These are phyloP conservation scores for Mycena kentingensis DNA, from an alignment of 768 basidiomycete genomes.

Conservation along the genomic window DNA sequence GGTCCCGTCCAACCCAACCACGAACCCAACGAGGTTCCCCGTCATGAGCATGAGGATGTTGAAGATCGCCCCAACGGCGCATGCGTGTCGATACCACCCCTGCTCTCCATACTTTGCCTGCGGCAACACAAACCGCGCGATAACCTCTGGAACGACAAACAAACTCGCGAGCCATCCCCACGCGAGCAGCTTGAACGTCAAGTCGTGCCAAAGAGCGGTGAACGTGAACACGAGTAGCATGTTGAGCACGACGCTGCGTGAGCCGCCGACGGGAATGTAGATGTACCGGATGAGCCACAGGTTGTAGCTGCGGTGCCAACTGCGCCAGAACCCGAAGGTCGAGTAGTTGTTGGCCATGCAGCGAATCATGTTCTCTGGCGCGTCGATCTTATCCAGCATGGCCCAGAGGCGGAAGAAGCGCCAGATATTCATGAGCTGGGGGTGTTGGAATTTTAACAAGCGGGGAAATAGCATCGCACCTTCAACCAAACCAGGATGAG, in stretches of 20 bases:
- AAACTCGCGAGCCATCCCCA: conserved; percentile 97
- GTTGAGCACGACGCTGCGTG: conserved; percentile 53
- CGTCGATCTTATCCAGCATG: conserved; percentile 82
- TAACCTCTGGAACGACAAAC: conserved; percentile 86
- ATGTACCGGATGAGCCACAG: conserved; percentile 96
- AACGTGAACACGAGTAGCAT: conserved; percentile 88
- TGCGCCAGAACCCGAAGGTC: conserved; percentile 88
- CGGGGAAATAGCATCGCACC: conserved; percentile 45
- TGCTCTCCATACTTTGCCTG: conserved; percentile 60
- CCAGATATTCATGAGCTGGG: conserved; percentile 89
- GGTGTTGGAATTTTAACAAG: background rate
- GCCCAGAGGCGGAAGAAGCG: conserved; percentile 97
- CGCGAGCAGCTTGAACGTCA: conserved; percentile 81
- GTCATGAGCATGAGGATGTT: conserved; percentile 89
- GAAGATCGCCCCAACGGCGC: conserved; percentile 77
- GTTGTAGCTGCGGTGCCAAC: conserved; percentile 97
- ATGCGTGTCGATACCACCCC: conserved; percentile 85
- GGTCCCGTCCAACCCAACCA: conserved; percentile 82
- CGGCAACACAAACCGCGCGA: conserved; percentile 62
- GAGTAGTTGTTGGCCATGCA: conserved; percentile 99
- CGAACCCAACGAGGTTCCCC: conserved; percentile 95
- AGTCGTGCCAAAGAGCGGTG: conserved; percentile 96
- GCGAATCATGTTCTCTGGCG: conserved; percentile 98
- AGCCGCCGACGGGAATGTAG: conserved; percentile 89
- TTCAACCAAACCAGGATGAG: conserved; percentile 95